phyloP scores from a whole-genome alignment of 768 basidiomycete species.

The Collybia sp. region DNA sequence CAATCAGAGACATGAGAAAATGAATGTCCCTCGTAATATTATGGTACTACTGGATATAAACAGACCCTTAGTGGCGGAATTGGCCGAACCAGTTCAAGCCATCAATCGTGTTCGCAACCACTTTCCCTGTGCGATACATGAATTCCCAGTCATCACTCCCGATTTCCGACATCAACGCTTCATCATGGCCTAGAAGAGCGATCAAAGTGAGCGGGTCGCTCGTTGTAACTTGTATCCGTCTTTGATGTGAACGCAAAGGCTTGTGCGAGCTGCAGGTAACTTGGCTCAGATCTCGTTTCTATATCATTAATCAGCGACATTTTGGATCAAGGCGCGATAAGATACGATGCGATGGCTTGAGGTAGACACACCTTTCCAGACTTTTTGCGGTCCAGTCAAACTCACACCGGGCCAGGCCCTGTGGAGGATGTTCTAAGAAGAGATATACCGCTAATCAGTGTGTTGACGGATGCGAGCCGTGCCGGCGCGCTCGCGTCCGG shows the following conservation, averaged over 20 bases:
- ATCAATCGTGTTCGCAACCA: constrained; percentile 13
- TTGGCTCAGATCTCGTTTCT: constrained; percentile 7
- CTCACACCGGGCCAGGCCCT: constrained; percentile 38
- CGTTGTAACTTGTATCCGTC: neutral
- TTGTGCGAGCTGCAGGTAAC: constrained; percentile 56
- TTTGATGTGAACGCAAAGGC: constrained; percentile 30
- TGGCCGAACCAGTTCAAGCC: constrained; percentile 16
- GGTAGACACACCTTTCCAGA: constrained; percentile 24
- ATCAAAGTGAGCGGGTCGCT: constrained; percentile 35
- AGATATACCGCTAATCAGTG: constrained; percentile 49
- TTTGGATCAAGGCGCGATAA: constrained; percentile 47
- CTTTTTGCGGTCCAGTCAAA: constrained; percentile 1
- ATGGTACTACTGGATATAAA: too few relatives aligned
- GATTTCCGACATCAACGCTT: constrained; percentile 47
- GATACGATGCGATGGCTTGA: constrained; percentile 52
- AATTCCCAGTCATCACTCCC: constrained; percentile 34
- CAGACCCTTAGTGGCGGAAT: neutral
- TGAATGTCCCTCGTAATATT: too few relatives aligned
- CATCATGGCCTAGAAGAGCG: constrained; percentile 46
- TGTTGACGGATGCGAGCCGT: constrained; percentile 57
- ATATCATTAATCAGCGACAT: constrained; percentile 7
- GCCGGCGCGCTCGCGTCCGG: constrained; percentile 51
- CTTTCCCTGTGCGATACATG: constrained; percentile 25
- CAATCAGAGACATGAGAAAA: too few relatives aligned
- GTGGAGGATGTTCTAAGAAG: constrained; percentile 52